phyloP scores from a whole-genome alignment of 129 eudicot species.

The Flaveria sonorensis region DNA sequence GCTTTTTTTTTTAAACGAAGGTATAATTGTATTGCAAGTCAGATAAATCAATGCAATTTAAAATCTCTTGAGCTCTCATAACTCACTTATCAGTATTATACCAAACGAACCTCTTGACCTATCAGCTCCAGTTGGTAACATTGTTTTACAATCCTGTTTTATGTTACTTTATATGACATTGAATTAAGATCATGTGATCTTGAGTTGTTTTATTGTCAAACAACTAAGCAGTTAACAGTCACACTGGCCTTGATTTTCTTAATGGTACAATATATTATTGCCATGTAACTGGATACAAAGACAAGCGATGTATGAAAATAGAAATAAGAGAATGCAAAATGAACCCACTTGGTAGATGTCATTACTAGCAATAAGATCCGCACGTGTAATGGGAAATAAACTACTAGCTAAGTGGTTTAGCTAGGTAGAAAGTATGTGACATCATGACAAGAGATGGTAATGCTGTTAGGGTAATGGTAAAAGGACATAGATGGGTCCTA shows the following conservation, averaged over 20 bases:
- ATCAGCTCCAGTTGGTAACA: conserved; percentile 16
- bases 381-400: background rate
- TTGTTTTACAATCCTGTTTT: conserved; percentile 5
- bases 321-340: background rate
- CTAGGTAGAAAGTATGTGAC: background rate
- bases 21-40: background rate
- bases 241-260: background rate
- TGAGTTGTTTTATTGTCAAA: conserved; percentile 7
- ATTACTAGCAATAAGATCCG: background rate
- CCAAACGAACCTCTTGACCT: conserved; percentile 15
- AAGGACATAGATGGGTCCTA: background rate
- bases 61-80: background rate
- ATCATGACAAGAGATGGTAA: background rate
- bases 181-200: conserved; percentile 10
- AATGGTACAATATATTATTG: background rate
- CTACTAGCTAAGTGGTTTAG: background rate
- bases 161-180: background rate
- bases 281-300: conserved; percentile 3
- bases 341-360: background rate
- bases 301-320: background rate
- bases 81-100: background rate
- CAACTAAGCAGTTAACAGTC: background rate
- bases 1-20: background rate
- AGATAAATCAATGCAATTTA: conserved; percentile 1
- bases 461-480: background rate